Conservation (phyloP, 306 rosid species). For the Cercis canadensis region DNA sequence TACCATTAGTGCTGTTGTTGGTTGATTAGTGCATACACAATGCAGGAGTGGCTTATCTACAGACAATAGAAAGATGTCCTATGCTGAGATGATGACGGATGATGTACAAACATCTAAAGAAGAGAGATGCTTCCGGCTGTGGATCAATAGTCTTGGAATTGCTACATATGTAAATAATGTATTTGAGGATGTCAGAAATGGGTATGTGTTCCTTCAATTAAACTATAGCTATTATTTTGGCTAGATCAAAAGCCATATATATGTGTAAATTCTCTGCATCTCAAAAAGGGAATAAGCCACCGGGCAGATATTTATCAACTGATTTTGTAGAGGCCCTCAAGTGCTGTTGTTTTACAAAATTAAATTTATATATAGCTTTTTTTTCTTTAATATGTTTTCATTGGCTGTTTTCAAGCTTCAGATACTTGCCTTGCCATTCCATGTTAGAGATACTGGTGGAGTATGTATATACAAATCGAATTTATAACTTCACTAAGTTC, state of each 20-base stretch:
- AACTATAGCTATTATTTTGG: constrained; percentile 18
- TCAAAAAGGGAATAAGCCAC: neutral
- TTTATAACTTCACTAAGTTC: constrained; percentile 5
- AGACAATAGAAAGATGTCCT: constrained; percentile 77
- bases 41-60: constrained; percentile 92
- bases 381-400: neutral
- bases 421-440: neutral
- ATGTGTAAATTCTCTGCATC: neutral
- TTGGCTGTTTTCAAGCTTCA: neutral
- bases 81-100: constrained; percentile 93
- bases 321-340: neutral
- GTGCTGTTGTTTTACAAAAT: neutral
- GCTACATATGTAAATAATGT: constrained; percentile 69
- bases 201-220: constrained; percentile 55
- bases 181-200: constrained; percentile 94
- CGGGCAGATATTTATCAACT: constrained; percentile 10
- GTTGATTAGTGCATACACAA: constrained; percentile 26
- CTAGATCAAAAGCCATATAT: constrained; percentile 12
- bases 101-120: constrained; percentile 92
- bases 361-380: neutral
- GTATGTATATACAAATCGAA: neutral
- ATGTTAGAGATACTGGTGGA: neutral
- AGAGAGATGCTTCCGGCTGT: constrained; percentile 93
- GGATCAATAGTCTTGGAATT: constrained; percentile 97
- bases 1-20: constrained; percentile 14